Evolutionary conservation across 2,329 filamentous ascomycete species (phyloP), one percentile per base, ranked within the genome.

Genomic region (Didymosphaeria variabile): DNA sequence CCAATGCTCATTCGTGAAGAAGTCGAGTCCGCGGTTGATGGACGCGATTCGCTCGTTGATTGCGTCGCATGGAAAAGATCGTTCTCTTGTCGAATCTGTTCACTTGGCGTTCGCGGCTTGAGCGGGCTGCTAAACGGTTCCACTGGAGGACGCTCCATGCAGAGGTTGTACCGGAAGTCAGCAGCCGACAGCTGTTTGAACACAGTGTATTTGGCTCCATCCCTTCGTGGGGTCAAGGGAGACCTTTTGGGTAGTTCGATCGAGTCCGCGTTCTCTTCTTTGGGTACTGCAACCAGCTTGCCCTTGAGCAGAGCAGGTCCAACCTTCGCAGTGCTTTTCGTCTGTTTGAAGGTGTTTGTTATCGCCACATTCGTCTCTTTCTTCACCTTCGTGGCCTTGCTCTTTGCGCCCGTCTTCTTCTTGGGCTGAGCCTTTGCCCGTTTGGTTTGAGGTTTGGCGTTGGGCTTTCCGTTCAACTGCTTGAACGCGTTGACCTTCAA

Each of bases 81-180:
- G 45, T 62, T 45, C 57, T 74, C 71, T 21, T 72, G 66, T 12
- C 62, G 66, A 12, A 74, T 58, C 57, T 75, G 72, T 61, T 72
- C 67, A 59, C 65, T 70, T 44, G 72, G 65, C 21, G 72, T 72
- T 23, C 71, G 69, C n/a, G 64, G 57, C 57, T 73, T 75, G 40
- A 64, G 58, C 2, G 72, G 72, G 21, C 73, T 77, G 34, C 76
- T 72, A 19, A 53, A 53, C 21, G 63, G 57, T 49, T 76, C 74
- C 5, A 76, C 44, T n/a, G 62, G 57, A 44, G 74, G 74, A 3
- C 72, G 69, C 29, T 67, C 61, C 9, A 71, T 71, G 2, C 69
- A 70, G 15, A 70, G 66, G 36, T 79, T 78, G 67, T 73, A 74
- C 29, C 75, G 73, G n/a, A 62, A 58, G 40, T 75, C 72, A 7